Evolutionary conservation across 768 basidiomycete species (phyloP).

Genomic region (Phlebiopsis flavidoalba): DNA sequence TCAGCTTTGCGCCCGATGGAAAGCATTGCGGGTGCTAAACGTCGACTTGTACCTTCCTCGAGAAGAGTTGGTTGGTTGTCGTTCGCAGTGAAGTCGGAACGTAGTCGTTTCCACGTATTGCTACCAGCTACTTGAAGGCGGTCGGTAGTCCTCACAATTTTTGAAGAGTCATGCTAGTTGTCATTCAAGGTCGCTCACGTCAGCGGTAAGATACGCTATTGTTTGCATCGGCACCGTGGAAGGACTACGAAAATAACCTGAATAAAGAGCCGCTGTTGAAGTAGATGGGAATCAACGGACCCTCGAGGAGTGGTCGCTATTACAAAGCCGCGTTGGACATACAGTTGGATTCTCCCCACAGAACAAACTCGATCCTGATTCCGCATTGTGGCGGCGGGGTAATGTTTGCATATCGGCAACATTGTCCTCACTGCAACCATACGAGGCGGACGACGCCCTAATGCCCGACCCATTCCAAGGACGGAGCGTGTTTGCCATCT

Average conservation of each 20-base stretch:
- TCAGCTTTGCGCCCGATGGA: constrained; percentile 88
- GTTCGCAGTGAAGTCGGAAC: constrained; percentile 81
- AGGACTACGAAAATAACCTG: constrained; percentile 86
- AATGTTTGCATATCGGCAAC: constrained; percentile 96
- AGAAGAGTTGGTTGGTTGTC: constrained; percentile 96
- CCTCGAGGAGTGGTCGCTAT: constrained; percentile 74
- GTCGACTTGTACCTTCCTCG: constrained; percentile 98
- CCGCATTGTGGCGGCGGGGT: constrained; percentile 87
- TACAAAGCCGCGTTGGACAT: constrained; percentile 82
- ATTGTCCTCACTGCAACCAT: constrained; percentile 74
- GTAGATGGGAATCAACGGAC: constrained; percentile 93
- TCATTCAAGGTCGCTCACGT: constrained; percentile 3
- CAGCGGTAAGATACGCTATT: constrained; percentile 65
- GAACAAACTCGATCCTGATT: constrained; percentile 95
- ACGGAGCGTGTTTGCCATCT: constrained; percentile 88
- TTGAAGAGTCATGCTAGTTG: constrained; percentile 19
- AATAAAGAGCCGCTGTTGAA: constrained; percentile 83
- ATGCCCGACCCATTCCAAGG: constrained; percentile 80
- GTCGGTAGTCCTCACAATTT: constrained; percentile 68
- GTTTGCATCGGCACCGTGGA: constrained; percentile 66
- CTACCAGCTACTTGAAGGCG: constrained; percentile 88
- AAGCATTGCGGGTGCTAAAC: constrained; percentile 96
- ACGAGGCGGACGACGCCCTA: constrained; percentile 73
- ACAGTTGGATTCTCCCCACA: constrained; percentile 80
- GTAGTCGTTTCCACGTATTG: constrained; percentile 97